Evolutionary conservation across 768 basidiomycete genomes (phyloP), one percentile per base, ranked within the genome.

Genomic region (Russula sp.): DNA sequence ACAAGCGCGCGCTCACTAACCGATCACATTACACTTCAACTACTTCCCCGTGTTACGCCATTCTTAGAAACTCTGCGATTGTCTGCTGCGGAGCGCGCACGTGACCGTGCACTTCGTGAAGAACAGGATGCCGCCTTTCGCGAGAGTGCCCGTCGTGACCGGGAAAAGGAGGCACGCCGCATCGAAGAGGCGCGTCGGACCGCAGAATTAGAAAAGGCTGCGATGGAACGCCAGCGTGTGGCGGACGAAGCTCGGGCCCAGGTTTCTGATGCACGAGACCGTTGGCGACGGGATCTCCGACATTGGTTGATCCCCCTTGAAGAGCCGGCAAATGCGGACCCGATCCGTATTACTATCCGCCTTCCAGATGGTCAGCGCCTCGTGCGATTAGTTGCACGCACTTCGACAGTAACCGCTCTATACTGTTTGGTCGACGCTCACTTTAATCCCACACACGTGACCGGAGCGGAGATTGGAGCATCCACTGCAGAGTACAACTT

Each of bases 91-190:
- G 77, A 76, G 52, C 73, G 75, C 22, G 76, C 77, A 18, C 70
- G 75, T 49, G 81, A 64, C 67, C 79, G 92, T 13, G 73, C 77
- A 20, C 69, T 93, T 20, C 80, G 93, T 13, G 87, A 85, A 32
- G 87, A 90, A 67, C 93, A 94, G 67, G 94, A 96, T 68, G 78
- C 81, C 9, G 90, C 90, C 1, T 92, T 91, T 71, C 74, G 75
- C 42, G 83, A 86, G 56, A 78, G 85, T 0, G 85, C 83, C 2
- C 69, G 76, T 41, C 74, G 81, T 6, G 95, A 97, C 70, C 76
- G 79, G 29, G 79, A 78, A 55, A 75, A 73, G 52, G 72, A 68
- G 43, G 70, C 69, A 59, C 64, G 66, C 61, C 71, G 70, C 61
- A 66, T 68, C 43, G 71, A 73, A 64, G 68, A 70, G 55, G 59